A percentile compares a stretch with the other conserved stretches of the same genome.
Evolutionary conservation across 2,329 filamentous ascomycete species (phyloP).

Genomic region (Xylariaceae sp.): DNA sequence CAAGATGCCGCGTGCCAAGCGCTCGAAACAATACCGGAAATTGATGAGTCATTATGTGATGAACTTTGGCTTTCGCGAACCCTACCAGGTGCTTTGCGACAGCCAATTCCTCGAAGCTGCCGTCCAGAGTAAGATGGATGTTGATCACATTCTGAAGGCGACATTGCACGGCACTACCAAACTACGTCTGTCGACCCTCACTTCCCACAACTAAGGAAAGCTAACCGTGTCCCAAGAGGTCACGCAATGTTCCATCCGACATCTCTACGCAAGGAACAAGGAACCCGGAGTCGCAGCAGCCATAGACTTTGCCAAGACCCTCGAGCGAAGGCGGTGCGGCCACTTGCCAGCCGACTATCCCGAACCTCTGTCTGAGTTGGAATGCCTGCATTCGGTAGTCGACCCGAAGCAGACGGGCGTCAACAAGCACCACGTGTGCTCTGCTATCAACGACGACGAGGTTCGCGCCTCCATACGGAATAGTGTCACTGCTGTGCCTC

Average conservation of each 20-base stretch:
- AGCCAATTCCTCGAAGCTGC: constrained; percentile 80
- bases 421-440: constrained; percentile 77
- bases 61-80: constrained; percentile 85
- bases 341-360: constrained; percentile 71
- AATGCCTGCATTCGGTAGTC: constrained; percentile 71
- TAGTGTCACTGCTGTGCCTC: constrained; percentile 65
- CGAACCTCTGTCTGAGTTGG: constrained; percentile 63
- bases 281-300: constrained; percentile 53
- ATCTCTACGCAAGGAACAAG: constrained; percentile 63
- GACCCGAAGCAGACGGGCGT: constrained; percentile 68
- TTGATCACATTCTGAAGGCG: constrained; percentile 70
- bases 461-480: constrained; percentile 59
- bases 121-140: constrained; percentile 81
- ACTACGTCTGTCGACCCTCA: constrained; percentile 9
- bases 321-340: constrained; percentile 72
- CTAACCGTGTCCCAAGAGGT: constrained; percentile 53
- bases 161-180: constrained; percentile 66
- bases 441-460: constrained; percentile 67
- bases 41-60: constrained; percentile 89
- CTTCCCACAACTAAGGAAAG: constrained; percentile 71
- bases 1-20: constrained; percentile 47
- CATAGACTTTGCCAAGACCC: constrained; percentile 70
- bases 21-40: constrained; percentile 78
- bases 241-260: constrained; percentile 75
- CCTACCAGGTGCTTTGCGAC: constrained; percentile 90